Conservation (phyloP, 2,329 filamentous ascomycete species). For the Colletotrichum truncatum region DNA sequence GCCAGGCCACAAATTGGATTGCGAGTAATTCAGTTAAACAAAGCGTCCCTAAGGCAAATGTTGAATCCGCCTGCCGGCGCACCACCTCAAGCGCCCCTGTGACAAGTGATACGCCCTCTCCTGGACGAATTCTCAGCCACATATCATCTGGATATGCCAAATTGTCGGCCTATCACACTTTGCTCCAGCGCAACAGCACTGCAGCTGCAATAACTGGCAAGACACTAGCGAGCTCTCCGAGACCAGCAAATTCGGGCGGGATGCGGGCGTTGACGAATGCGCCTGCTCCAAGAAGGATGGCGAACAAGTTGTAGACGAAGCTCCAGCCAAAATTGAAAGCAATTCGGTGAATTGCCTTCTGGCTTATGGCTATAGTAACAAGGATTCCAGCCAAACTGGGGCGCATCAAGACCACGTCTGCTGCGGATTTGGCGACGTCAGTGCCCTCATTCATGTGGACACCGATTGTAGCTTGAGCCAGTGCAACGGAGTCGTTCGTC, state of each 20-base stretch:
- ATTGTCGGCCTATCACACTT: conserved; percentile 35
- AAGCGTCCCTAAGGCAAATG: not conserved
- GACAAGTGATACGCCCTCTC: not conserved
- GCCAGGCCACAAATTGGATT: too few species aligned
- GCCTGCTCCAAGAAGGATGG: conserved; percentile 72
- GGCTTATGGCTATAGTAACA: conserved; percentile 63
- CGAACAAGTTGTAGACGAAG: conserved; percentile 75
- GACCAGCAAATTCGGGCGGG: conserved; percentile 70
- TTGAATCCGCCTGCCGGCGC: conserved; percentile 15
- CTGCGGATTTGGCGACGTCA: conserved; percentile 73
- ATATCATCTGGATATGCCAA: too few species aligned
- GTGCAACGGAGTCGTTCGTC: conserved; percentile 79
- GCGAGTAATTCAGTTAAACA: too few species aligned
- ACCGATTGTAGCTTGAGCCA: conserved; percentile 76
- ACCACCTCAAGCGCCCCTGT: conserved; percentile 11
- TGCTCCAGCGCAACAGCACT: conserved; percentile 54
- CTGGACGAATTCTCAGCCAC: not conserved
- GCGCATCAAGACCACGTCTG: conserved; percentile 75
- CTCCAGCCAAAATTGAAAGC: conserved; percentile 77
- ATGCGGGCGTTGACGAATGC: conserved; percentile 65
- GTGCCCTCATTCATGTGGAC: conserved; percentile 71
- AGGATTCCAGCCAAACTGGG: conserved; percentile 64
- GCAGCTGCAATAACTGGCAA: conserved; percentile 73
- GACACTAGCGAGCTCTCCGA: conserved; percentile 80
- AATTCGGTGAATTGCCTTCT: conserved; percentile 57